These are phyloP conservation scores for Fonsecaea monophora DNA, from an alignment of 2,329 filamentous ascomycete species.

Conservation along the genomic window DNA sequence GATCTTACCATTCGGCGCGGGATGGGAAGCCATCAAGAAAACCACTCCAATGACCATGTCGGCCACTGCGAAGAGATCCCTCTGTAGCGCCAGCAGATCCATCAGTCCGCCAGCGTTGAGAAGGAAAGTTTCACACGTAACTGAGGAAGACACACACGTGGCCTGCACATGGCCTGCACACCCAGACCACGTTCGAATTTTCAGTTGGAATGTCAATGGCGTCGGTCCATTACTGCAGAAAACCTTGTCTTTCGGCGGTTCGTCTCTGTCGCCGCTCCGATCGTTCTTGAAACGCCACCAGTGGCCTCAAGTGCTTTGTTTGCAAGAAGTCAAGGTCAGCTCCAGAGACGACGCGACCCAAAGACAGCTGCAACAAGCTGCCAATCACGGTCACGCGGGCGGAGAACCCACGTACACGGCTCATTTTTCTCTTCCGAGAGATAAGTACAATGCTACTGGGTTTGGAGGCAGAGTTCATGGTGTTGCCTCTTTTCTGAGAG, in stretches of 20 bases:
- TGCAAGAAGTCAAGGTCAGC: conserved; percentile 60
- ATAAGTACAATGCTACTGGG: conserved; percentile 58
- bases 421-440: conserved; percentile 57
- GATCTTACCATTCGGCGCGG: background rate
- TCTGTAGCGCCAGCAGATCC: conserved; percentile 25
- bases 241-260: conserved; percentile 46
- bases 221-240: conserved; percentile 53
- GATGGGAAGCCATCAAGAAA: background rate
- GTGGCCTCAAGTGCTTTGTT: conserved; percentile 54
- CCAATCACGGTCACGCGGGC: conserved; percentile 40
- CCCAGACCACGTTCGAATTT: conserved; percentile 41
- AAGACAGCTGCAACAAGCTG: conserved; percentile 49
- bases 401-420: conserved; percentile 50
- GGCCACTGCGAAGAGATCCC: conserved; percentile 27
- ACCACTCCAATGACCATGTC: background rate
- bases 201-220: conserved; percentile 59
- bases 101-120: conserved; percentile 30
- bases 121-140: conserved; percentile 23
- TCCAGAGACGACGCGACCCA: conserved; percentile 49
- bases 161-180: conserved; percentile 17
- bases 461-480: conserved; percentile 61
- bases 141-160: conserved; percentile 19
- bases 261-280: conserved; percentile 43
- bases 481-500: conserved; percentile 58
- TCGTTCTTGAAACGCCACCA: conserved; percentile 53